A percentile compares a stretch with the other conserved stretches of the same genome.
Evolutionary conservation across 192 early-diverging fungal genomes (phyloP).

Genomic region (Coemansia sp.): DNA sequence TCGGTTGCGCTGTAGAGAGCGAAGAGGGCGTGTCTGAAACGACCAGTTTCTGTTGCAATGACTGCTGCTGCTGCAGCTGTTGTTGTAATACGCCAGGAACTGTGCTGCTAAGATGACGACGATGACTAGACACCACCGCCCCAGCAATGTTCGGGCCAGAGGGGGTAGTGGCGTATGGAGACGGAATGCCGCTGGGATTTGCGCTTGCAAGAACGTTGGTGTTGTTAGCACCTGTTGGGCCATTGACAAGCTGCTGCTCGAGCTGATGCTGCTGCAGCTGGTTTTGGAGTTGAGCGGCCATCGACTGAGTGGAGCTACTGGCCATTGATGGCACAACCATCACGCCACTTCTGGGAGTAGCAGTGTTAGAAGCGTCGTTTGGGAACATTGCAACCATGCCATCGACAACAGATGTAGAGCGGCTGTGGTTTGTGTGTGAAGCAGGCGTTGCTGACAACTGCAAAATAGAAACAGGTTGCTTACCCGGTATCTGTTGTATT

Average conservation of each 20-base stretch:
- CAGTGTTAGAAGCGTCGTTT: constrained; percentile 13
- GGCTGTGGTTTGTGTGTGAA: constrained; percentile 26
- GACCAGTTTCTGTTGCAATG: constrained; percentile 11
- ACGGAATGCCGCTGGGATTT: constrained; percentile 32
- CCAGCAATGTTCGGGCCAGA: background rate
- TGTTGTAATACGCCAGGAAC: constrained; percentile 11
- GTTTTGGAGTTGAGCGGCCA: constrained; percentile 17
- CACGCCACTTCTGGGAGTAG: constrained; percentile 22
- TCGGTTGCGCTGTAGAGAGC: constrained; percentile 23
- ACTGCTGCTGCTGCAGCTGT: constrained; percentile 17
- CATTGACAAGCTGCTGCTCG: constrained; percentile 1
- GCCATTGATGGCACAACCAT: background rate
- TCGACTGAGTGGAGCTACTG: constrained; percentile 10
- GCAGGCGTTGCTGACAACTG: constrained; percentile 11
- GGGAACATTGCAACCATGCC: constrained; percentile 36
- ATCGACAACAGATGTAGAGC: constrained; percentile 32
- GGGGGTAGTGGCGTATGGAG: constrained; percentile 25
- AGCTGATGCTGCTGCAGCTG: constrained; percentile 21
- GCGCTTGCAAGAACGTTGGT: constrained; percentile 18
- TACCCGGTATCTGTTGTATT: background rate
- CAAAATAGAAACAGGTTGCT: background rate
- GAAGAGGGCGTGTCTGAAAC: constrained; percentile 18
- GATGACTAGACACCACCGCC: constrained; percentile 13
- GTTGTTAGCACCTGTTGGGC: constrained; percentile 5
- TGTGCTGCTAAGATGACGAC: constrained; percentile 31